Base-by-base conservation (phyloP, 2,329 filamentous ascomycete species). In the Sphaceloma murrayae region DNA sequence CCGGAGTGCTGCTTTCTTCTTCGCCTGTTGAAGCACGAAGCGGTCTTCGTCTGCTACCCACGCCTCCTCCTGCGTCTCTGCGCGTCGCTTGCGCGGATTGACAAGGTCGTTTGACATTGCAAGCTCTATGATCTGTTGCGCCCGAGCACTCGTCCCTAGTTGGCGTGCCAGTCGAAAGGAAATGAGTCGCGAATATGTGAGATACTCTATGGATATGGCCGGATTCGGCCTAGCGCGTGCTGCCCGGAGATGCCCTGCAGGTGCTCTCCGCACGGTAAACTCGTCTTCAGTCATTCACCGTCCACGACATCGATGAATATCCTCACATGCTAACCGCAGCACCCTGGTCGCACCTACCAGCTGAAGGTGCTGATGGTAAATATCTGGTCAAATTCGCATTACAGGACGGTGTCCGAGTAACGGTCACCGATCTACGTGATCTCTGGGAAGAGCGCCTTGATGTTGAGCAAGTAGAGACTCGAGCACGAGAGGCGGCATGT, bases 1-100 rank as follows among this genome's bases (percentile, higher is more conserved):
- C 30, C 91, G 82, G 54, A 98, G 93, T 52, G 88, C 85, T 31
- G 91, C 89, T 69, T 95, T 96, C 70, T 93, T 96, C 72, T 96
- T 98, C 34, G 89, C 83, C 66, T 98, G 91, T 64, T 87, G 88
- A 57, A 98, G 69, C 46, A 96, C 91, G 58, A 98, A 98, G 52
- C 82, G 80, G 67, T 98, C 91, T 63, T 98, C 91, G 55, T 94
- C 85, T 43, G 89, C 85, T 14, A 96, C 85, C 72, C 91, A 98
- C 16, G 67, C 67, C 46, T 66, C 67, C 54, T 72, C 69, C 49
- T 67, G 64, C 26, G 65, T 66, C 48, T 69, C 66, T 11, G 63
- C 61, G 9, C 52, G 46, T 31, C 67, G 65, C 53, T 70, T 70
- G 49, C 53, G 19, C 55, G 59, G 22, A 67, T 54, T 4, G 58